A percentile compares a stretch with the other conserved stretches of the same genome.
Conservation (phyloP, 371 early-diverging fungal genomes). For the Dipsacomyces acuminosporus region DNA sequence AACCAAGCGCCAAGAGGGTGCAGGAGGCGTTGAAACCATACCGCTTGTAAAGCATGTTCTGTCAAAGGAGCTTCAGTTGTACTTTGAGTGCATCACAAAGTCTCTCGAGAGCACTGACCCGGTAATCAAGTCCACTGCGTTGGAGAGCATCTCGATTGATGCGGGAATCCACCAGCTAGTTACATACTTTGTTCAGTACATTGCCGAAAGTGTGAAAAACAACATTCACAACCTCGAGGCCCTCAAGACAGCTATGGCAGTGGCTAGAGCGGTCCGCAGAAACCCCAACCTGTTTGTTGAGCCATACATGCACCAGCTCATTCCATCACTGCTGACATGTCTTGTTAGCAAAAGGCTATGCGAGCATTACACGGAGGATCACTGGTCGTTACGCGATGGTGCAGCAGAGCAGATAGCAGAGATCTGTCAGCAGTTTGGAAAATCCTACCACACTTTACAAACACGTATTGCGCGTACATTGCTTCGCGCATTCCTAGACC, state of each 20-base stretch:
- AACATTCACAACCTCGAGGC: constrained; percentile 68
- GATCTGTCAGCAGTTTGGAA: constrained; percentile 69
- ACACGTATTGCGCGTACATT: constrained; percentile 86
- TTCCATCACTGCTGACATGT: constrained; percentile 95
- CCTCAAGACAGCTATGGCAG: constrained; percentile 71
- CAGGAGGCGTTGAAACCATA: constrained; percentile 61
- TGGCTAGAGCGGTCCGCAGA: constrained; percentile 77
- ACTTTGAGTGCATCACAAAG: constrained; percentile 93
- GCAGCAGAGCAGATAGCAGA: constrained; percentile 70
- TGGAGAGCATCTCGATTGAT: constrained; percentile 84
- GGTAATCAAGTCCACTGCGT: constrained; percentile 66
- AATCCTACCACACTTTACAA: constrained; percentile 78
- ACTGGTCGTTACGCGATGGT: constrained; percentile 76
- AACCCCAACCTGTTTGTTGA: constrained; percentile 95
- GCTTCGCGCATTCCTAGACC: constrained; percentile 82
- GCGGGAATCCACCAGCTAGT: constrained; percentile 97
- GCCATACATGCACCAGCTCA: constrained; percentile 97
- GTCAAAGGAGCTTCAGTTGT: constrained; percentile 94
- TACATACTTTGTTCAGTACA: constrained; percentile 97
- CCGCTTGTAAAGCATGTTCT: constrained; percentile 89
- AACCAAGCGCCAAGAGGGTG: constrained; percentile 10
- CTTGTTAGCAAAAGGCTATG: constrained; percentile 85
- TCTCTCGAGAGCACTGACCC: constrained; percentile 75
- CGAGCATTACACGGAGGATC: constrained; percentile 57
- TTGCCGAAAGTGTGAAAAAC: constrained; percentile 83